Evolutionary conservation across 345 rosid genomes (phyloP), one percentile per base, ranked within the genome.

Genomic region (Barbarea vulgaris): DNA sequence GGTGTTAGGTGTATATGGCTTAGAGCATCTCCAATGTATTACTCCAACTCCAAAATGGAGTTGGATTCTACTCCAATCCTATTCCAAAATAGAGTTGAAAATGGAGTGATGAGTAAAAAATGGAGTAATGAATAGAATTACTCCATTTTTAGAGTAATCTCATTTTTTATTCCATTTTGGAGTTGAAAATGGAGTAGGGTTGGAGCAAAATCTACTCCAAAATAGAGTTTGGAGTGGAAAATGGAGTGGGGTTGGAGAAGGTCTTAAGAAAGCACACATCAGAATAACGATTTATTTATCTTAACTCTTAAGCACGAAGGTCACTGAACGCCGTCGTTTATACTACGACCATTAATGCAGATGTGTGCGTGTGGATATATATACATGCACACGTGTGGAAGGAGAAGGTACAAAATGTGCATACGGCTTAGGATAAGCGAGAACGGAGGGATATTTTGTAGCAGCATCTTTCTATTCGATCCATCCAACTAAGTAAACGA

Each of bases 221-320:
- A n/a, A n/a, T n/a, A n/a, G n/a, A n/a, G n/a, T n/a, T n/a, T n/a
- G n/a, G n/a, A n/a, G n/a, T n/a, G n/a, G n/a, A n/a, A n/a, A n/a
- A n/a, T n/a, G n/a, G n/a, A n/a, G n/a, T n/a, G n/a, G n/a, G n/a
- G n/a, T n/a, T n/a, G n/a, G n/a, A n/a, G n/a, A n/a, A n/a, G n/a
- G n/a, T n/a, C n/a, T n/a, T 36, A 74, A 61, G 47, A 7, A 11
- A 62, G 61, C 46, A 67, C 33, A 57, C 33, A 59, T 34, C 42
- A 58, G 9, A 33, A 55, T 47, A 55, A 48, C 60, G 64, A 24
- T n/a, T 30, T 7, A 42, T 6, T 24, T 55, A 67, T 58, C 79
- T 75, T 59, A 67, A 60, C 58, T 58, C 79, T 75, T 59, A 67
- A 60, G 69, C 63, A 39, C 36, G 79, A 68, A 75, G 74, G n/a